phyloP scores from a whole-genome alignment of 257 asterid genomes.

The Voacanga thouarsii region DNA sequence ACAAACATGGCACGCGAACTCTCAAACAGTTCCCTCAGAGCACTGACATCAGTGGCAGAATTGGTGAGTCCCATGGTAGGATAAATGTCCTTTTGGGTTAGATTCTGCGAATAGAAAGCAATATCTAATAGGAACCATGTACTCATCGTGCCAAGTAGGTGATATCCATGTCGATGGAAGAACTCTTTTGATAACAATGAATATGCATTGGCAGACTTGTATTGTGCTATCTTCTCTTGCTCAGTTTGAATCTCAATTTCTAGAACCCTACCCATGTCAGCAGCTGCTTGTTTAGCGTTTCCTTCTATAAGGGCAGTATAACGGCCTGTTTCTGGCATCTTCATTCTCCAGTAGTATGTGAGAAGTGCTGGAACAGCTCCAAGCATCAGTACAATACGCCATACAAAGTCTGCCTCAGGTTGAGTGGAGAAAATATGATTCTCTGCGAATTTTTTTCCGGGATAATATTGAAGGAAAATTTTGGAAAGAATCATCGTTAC shows the following conservation, averaged over 20 bases:
- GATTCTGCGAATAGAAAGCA: constrained; percentile 31
- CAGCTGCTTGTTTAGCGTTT: constrained; percentile 30
- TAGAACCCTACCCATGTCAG: constrained; percentile 26
- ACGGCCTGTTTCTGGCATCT: constrained; percentile 37
- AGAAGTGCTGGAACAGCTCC: constrained; percentile 30
- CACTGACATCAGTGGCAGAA: constrained; percentile 4
- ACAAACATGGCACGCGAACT: constrained; percentile 31
- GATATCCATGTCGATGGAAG: constrained; percentile 24
- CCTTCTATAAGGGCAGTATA: constrained; percentile 34
- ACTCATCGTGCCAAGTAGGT: constrained; percentile 26
- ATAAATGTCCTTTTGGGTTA: constrained; percentile 31
- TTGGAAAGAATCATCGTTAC: constrained; percentile 25
- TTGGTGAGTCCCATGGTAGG: constrained; percentile 27
- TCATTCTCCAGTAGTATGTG: constrained; percentile 34
- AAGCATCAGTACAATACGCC: constrained; percentile 30
- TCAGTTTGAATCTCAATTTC: constrained; percentile 27
- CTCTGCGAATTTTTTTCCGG: background rate
- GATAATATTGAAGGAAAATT: constrained; percentile 10
- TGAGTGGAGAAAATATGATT: constrained; percentile 13
- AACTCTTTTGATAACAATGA: constrained; percentile 21
- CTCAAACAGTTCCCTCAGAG: constrained; percentile 27
- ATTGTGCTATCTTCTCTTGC: constrained; percentile 21
- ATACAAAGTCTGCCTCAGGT: constrained; percentile 24
- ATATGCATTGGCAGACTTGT: constrained; percentile 25
- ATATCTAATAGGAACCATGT: constrained; percentile 32